Conservation (phyloP, 2,329 filamentous ascomycete species). For the Pseudocercospora ulei region DNA sequence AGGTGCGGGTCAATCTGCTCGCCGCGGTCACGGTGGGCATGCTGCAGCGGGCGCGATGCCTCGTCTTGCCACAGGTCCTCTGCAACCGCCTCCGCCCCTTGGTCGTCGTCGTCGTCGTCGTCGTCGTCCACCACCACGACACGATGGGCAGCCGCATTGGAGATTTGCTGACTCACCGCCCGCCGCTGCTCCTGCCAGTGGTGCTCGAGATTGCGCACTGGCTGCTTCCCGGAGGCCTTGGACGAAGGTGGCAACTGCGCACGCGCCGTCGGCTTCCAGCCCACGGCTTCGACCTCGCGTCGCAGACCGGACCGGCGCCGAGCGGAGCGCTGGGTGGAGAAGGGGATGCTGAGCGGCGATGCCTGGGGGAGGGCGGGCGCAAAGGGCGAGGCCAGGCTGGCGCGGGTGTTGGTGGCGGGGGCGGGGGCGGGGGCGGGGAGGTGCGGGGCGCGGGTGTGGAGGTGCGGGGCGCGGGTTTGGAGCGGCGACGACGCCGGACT, state of each 20-base stretch:
- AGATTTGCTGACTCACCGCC: constrained; percentile 21
- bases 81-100: constrained; percentile 19
- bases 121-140: constrained; percentile 23
- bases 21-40: constrained; percentile 13
- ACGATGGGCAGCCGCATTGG: constrained; percentile 17
- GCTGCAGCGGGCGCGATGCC: constrained; percentile 35
- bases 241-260: constrained; percentile 6
- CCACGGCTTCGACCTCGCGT: constrained; percentile 24
- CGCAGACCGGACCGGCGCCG: constrained; percentile 11
- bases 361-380: not conserved
- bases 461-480: constrained; percentile 16
- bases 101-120: constrained; percentile 14
- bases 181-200: constrained; percentile 21
- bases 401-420: constrained; percentile 8
- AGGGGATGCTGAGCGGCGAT: constrained; percentile 1
- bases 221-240: not conserved
- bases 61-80: constrained; percentile 44
- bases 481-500: constrained; percentile 30
- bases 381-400: constrained; percentile 6
- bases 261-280: constrained; percentile 22
- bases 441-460: constrained; percentile 6
- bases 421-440: constrained; percentile 11
- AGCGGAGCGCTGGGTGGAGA: constrained; percentile 12
- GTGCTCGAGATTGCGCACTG: not conserved
- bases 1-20: no score